Percentiles rank a stretch among this genome's conserved stretches.
These are phyloP conservation scores for Aurifilum marmelostoma DNA, from an alignment of 2,329 filamentous ascomycete species.

Conservation along the genomic window DNA sequence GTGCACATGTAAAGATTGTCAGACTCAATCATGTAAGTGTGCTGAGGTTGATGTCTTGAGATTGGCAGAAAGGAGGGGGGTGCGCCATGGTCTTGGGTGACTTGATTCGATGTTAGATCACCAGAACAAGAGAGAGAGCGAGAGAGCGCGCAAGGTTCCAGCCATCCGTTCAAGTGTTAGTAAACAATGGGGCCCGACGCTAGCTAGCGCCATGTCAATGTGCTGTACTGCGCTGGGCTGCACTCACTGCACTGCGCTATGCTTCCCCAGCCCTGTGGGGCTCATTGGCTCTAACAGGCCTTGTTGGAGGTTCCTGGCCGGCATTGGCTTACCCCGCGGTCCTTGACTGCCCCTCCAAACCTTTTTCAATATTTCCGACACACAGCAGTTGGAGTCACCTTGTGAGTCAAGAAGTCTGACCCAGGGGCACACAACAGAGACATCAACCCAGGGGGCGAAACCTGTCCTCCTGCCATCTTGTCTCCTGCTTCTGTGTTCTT, in stretches of 20 bases:
- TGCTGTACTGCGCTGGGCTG: neutral
- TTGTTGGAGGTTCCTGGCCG: neutral
- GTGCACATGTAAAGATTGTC: neutral
- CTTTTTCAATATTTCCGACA: slow-evolving; percentile 16
- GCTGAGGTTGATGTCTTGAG: neutral
- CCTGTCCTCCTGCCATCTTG: neutral
- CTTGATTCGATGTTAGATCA: slow-evolving; percentile 1
- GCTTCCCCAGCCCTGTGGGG: slow-evolving; percentile 2
- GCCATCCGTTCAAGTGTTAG: slow-evolving; percentile 6
- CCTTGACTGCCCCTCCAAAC: slow-evolving; percentile 27
- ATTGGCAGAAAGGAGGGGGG: neutral
- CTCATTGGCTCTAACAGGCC: neutral
- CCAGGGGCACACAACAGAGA: slow-evolving; percentile 7
- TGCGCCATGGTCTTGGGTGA: slow-evolving; percentile 4
- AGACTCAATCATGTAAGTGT: neutral
- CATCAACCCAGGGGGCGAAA: neutral
- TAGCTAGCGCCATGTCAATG: neutral
- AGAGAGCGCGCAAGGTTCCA: neutral
- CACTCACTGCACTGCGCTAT: neutral
- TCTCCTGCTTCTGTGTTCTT: neutral
- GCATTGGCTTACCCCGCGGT: slow-evolving; percentile 26
- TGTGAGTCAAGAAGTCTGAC: slow-evolving; percentile 26
- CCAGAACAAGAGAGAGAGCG: neutral
- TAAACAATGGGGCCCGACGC: slow-evolving; percentile 12
- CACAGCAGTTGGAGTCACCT: slow-evolving; percentile 22